Percentiles rank a stretch among this genome's conserved stretches.
These are phyloP conservation scores for Saccharomyces paradoxus DNA, from an alignment of 805 yeast species.

Conservation along the genomic window DNA sequence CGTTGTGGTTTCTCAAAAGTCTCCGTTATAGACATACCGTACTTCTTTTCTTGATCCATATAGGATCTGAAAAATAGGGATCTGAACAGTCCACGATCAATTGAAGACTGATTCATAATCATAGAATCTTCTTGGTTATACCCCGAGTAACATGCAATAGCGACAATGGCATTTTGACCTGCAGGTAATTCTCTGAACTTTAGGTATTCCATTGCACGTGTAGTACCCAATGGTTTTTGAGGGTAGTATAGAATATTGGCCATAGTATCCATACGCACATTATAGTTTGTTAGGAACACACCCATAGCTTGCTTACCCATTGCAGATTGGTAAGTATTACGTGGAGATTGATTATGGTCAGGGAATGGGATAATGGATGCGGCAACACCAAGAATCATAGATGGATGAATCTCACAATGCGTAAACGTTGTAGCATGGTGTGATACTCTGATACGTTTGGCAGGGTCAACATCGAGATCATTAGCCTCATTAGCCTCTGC, in stretches of 20 bases:
- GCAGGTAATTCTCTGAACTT: slow-evolving; percentile 98
- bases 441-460: slow-evolving; percentile 75
- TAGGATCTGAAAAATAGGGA: slow-evolving; percentile 93
- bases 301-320: slow-evolving; percentile 99
- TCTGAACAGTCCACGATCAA: slow-evolving; percentile 93
- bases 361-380: slow-evolving; percentile 99
- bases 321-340: slow-evolving; percentile 98
- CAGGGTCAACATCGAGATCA: slow-evolving; percentile 40
- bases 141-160: slow-evolving; percentile 96
- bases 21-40: slow-evolving; percentile 96
- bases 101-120: slow-evolving; percentile 98
- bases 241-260: slow-evolving; percentile 96
- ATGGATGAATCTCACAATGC: slow-evolving; percentile 98
- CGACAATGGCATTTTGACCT: slow-evolving; percentile 97
- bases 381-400: slow-evolving; percentile 97
- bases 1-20: slow-evolving; percentile 96
- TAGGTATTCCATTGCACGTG: slow-evolving; percentile 94
- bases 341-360: slow-evolving; percentile 98
- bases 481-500: slow-evolving; percentile 37
- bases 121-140: slow-evolving; percentile 99
- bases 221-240: slow-evolving; percentile 95
- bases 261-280: slow-evolving; percentile 98
- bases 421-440: slow-evolving; percentile 79
- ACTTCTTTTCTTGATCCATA: slow-evolving; percentile 97
- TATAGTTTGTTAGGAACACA: slow-evolving; percentile 88